Percentiles rank a stretch among this genome's conserved stretches.
These are phyloP conservation scores for Endogone sp. DNA, from an alignment of 192 early-diverging fungal genomes.

Conservation along the genomic window DNA sequence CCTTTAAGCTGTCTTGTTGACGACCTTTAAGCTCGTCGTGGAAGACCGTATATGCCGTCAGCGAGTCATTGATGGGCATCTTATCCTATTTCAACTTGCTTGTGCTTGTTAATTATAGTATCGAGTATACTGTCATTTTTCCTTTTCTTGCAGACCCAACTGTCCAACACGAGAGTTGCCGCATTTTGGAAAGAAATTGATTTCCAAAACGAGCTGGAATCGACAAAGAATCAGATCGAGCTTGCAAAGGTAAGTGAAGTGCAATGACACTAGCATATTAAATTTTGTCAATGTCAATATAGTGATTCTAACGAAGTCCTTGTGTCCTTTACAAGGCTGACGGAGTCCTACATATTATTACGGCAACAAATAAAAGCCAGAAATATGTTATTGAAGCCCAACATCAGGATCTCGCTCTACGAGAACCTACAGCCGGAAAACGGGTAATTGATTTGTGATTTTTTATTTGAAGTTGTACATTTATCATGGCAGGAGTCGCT, in stretches of 20 bases:
- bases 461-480: no score
- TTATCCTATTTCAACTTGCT: no score
- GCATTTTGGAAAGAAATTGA: conserved; percentile 8
- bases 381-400: conserved; percentile 5
- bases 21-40: conserved; percentile 11
- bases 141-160: conserved; percentile 6
- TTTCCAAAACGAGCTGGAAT: not conserved
- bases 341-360: conserved; percentile 4
- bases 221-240: conserved; percentile 10
- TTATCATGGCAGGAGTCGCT: no score
- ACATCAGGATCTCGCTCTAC: conserved; percentile 6
- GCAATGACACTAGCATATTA: not conserved
- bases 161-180: conserved; percentile 5
- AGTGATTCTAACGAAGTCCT: conserved; percentile 1
- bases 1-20: conserved; percentile 2
- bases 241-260: conserved; percentile 11
- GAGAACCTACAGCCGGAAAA: not conserved
- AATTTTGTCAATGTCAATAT: not conserved
- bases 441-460: conserved; percentile 1
- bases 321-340: conserved; percentile 5
- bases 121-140: conserved; percentile 1
- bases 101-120: no score
- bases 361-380: conserved; percentile 9
- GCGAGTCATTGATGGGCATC: no score
- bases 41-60: not conserved